phyloP scores from a whole-genome alignment of 75 land plant genomes.

The Pseudotsuga menziesii region DNA sequence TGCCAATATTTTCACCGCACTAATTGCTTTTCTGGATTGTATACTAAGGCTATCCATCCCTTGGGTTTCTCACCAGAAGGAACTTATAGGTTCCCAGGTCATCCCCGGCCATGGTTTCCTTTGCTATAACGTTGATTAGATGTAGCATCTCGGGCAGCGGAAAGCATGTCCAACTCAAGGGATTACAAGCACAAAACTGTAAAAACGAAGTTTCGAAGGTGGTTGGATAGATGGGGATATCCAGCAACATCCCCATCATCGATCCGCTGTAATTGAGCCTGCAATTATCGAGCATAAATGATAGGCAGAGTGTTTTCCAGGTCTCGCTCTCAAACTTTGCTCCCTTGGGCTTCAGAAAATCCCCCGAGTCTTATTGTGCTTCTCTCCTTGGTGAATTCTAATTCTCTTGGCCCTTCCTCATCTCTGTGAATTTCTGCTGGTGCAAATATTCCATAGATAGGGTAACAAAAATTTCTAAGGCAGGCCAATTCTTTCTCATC shows the following conservation, averaged over 20 bases:
- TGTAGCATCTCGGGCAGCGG: not conserved
- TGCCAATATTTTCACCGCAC: no score
- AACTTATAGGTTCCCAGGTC: not conserved
- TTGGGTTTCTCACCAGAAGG: not conserved
- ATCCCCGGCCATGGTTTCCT: not conserved
- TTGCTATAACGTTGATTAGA: not conserved
- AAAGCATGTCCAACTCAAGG: not conserved
- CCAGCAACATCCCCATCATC: not conserved
- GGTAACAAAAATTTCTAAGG: no score
- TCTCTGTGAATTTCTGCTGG: no score
- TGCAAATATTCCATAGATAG: no score
- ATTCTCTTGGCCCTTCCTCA: no score
- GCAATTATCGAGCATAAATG: not conserved
- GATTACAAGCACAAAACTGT: not conserved
- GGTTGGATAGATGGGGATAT: not conserved
- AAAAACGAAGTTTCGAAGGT: not conserved
- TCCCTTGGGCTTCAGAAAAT: no score
- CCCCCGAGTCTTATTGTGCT: no score
- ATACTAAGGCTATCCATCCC: no score
- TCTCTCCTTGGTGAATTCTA: no score
- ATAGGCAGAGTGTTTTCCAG: slow-evolving; percentile 6
- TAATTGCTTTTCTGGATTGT: no score
- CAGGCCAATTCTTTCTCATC: no score
- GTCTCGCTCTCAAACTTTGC: no score
- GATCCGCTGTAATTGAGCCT: not conserved